Evolutionary conservation across 768 basidiomycete genomes (phyloP).

Genomic region (Lyophyllum atratum): DNA sequence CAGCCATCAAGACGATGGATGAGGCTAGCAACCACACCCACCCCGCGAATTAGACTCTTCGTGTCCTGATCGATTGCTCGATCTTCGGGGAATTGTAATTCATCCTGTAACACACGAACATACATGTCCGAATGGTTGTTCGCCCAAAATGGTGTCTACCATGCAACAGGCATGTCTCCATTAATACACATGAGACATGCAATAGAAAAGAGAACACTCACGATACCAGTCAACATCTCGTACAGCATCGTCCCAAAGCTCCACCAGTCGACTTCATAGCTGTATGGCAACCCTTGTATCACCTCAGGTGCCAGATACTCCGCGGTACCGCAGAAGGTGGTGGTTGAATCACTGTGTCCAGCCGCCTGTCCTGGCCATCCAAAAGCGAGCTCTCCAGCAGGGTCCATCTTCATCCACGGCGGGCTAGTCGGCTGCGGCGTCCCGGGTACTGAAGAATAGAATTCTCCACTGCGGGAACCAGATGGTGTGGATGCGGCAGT

Average conservation of each 20-base stretch:
- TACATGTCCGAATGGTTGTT: conserved; percentile 96
- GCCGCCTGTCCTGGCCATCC: conserved; percentile 60
- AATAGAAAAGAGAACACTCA: conserved; percentile 45
- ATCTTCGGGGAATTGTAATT: conserved; percentile 88
- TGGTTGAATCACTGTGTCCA: conserved; percentile 65
- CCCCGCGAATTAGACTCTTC: conserved; percentile 92
- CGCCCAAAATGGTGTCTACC: conserved; percentile 89
- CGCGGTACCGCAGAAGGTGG: conserved; percentile 94
- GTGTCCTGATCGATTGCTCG: conserved; percentile 93
- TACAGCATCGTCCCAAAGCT: conserved; percentile 96
- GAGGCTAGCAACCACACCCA: conserved; percentile 41
- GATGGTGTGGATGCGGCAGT: conserved; percentile 63
- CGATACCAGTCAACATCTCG: conserved; percentile 96
- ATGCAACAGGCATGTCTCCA: conserved; percentile 15
- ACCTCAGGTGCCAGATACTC: conserved; percentile 98
- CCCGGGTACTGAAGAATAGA: conserved; percentile 53
- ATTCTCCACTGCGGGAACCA: conserved; percentile 48
- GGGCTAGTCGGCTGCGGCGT: conserved; percentile 51
- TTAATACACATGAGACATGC: neutral
- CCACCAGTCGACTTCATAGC: conserved; percentile 98
- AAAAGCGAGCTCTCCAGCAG: conserved; percentile 48
- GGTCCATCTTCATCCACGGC: conserved; percentile 77
- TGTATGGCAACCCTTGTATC: conserved; percentile 86
- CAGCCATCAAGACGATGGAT: conserved; percentile 11
- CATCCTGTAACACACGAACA: conserved; percentile 87